Conservation (phyloP, 2,329 filamentous ascomycete species). For the Furcasterigmium furcatum region DNA sequence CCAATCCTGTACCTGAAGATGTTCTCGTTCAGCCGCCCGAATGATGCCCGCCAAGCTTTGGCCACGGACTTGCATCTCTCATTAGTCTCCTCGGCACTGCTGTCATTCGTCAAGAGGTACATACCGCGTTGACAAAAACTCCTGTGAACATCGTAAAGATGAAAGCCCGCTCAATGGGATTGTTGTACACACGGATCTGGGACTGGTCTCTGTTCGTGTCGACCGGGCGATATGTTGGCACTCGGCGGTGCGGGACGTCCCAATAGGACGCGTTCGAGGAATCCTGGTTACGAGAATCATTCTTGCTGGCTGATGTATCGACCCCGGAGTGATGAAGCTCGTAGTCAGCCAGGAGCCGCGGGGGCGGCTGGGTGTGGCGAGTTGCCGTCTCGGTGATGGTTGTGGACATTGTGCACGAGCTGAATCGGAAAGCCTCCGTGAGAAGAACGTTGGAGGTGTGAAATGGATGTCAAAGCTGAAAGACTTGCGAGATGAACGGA, state of each 20-base stretch:
- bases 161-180: conserved; percentile 13
- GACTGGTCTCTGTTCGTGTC: conserved; percentile 13
- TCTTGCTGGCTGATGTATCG: conserved; percentile 10
- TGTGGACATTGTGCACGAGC: conserved; percentile 7
- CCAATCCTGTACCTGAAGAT: conserved; percentile 50
- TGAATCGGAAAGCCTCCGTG: too few relatives aligned
- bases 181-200: conserved; percentile 13
- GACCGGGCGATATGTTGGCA: conserved; percentile 17
- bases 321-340: conserved; percentile 37
- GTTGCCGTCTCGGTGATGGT: conserved; percentile 36
- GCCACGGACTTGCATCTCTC: conserved; percentile 26
- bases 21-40: conserved; percentile 43
- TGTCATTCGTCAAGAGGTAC: not conserved
- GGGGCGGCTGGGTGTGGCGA: conserved; percentile 25
- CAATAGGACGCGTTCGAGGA: conserved; percentile 13
- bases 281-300: not conserved
- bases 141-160: conserved; percentile 19
- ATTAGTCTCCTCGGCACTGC: not conserved
- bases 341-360: conserved; percentile 38
- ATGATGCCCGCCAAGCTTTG: conserved; percentile 46
- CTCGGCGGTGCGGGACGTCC: conserved; percentile 15
- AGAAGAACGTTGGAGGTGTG: too few relatives aligned
- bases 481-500: too few relatives aligned
- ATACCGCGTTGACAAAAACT: conserved; percentile 13
- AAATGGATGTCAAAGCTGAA: too few relatives aligned